Evolutionary conservation across 2,329 filamentous ascomycete species (phyloP), one percentile per base, ranked within the genome.

Genomic region (Fusarium sp.): DNA sequence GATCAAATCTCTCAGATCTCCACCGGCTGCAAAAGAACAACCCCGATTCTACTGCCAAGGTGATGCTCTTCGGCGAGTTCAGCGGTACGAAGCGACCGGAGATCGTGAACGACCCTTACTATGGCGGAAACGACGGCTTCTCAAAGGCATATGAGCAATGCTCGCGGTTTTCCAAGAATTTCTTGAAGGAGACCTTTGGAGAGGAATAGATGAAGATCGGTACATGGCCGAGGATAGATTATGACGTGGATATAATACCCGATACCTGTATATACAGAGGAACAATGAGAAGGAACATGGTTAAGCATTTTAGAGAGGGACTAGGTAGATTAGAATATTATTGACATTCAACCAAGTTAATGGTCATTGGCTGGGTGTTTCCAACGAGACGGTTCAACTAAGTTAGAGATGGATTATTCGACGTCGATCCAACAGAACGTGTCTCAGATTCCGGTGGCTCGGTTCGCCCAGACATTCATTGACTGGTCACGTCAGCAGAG

Each of bases 31-130:
- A 88, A 68, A 82, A 85, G 62, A 84, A 87, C 70, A 87, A 87
- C 70, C 82, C 85, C n/a, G 84, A 86, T 34, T 79, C 84, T 33
- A 88, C 87, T 77, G 89, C 88, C 6, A 85, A 88, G 76, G 88
- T 97, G 54, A 91, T 92, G 85, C 81, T 98, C 49, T 98, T 96
- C 82, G 96, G 96, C 33, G 92, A 95, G 75, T 90, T 85, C 73
- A 94, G 92, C 75, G 92, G 92, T 6, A 88, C 83, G 34, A 75
- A 74, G 61, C 87, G 81, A 72, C 85, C 87, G 20, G 92, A 97
- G 82, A 87, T 93, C 48, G 90, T 98, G 10, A 84, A 88, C 61
- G 96, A 98, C 79, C 96, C 96, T 15, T 99, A 98, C 81, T 98
- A 98, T 79, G 94, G 93, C n/a, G 94, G 89, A 14, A 82, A 84